A percentile compares a stretch with the other conserved stretches of the same genome.
Evolutionary conservation across 257 asterid species (phyloP).

Genomic region (Nicotiana sylvestris): DNA sequence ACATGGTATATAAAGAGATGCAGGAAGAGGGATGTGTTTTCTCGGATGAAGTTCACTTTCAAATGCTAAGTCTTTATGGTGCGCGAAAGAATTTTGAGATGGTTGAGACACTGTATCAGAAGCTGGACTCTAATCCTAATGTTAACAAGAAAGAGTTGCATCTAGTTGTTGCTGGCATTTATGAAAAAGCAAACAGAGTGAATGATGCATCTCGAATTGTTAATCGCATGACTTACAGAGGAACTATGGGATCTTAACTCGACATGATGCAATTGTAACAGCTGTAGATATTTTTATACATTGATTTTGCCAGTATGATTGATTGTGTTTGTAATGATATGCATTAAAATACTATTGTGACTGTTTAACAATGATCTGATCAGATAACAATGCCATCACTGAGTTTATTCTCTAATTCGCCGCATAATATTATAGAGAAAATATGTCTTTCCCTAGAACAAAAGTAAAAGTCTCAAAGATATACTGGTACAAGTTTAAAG

Average conservation of each 20-base stretch:
- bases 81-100: constrained; percentile 54
- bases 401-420: neutral
- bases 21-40: constrained; percentile 74
- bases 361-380: no score
- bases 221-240: constrained; percentile 55
- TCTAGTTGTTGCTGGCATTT: constrained; percentile 72
- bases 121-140: constrained; percentile 48
- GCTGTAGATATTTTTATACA: neutral
- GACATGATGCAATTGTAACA: neutral
- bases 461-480: neutral
- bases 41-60: constrained; percentile 78
- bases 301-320: neutral
- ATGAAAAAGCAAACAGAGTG: constrained; percentile 74
- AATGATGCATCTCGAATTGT: constrained; percentile 69
- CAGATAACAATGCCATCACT: no score
- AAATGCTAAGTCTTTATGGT: constrained; percentile 79
- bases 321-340: neutral
- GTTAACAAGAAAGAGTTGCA: constrained; percentile 81
- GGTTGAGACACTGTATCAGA: constrained; percentile 56
- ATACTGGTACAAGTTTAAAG: neutral
- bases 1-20: constrained; percentile 53
- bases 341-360: neutral
- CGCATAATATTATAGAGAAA: neutral
- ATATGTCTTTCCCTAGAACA: neutral
- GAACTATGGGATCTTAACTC: constrained; percentile 26